These are phyloP conservation scores for Trichoderma sp. DNA, from an alignment of 2,329 filamentous ascomycete species.

Conservation along the genomic window DNA sequence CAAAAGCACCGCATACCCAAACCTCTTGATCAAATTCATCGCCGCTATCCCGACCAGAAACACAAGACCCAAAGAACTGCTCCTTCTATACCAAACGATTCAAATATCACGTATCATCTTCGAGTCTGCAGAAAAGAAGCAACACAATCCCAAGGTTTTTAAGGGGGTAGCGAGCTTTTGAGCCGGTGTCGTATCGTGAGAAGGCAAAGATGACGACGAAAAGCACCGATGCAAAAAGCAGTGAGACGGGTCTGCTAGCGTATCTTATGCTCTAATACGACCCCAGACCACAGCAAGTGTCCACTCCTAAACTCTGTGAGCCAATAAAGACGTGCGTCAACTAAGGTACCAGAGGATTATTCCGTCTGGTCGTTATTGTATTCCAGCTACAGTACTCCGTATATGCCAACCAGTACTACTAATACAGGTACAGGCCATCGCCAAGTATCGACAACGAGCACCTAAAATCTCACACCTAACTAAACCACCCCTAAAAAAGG, in stretches of 20 bases:
- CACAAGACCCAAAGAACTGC: neutral
- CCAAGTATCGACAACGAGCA: too few species aligned
- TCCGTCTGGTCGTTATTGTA: neutral
- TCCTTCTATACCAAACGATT: neutral
- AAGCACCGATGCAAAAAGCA: neutral
- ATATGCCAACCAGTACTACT: too few species aligned
- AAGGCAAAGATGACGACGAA: neutral
- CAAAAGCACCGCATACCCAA: conserved; percentile 14
- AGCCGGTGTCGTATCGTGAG: neutral
- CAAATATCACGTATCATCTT: neutral
- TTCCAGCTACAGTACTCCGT: too few species aligned
- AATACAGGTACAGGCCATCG: too few species aligned
- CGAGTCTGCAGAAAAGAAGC: neutral
- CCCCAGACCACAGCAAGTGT: neutral
- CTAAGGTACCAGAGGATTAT: neutral
- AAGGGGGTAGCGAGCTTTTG: neutral
- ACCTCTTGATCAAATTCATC: neutral
- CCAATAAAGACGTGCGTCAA: neutral
- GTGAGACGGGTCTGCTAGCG: neutral
- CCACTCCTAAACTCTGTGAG: neutral
- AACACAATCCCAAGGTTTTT: neutral
- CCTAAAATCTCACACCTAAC: too few species aligned
- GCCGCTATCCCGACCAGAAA: neutral
- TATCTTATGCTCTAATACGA: neutral
- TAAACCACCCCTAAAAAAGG: too few species aligned